Evolutionary conservation across 2,329 filamentous ascomycete genomes (phyloP).

Genomic region (Hirsutella rhossiliensis): DNA sequence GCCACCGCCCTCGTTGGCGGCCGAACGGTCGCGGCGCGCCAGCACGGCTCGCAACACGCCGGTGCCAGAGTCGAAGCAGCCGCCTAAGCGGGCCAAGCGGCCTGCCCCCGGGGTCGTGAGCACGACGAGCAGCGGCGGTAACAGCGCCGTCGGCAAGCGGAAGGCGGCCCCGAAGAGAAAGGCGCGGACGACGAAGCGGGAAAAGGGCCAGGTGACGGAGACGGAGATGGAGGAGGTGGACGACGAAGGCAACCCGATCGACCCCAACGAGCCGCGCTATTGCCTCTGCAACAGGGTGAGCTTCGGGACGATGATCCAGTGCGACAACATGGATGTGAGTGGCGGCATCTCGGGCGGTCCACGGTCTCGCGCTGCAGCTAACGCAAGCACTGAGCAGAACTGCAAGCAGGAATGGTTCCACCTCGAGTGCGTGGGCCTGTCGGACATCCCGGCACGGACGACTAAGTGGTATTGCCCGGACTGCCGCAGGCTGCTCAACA

Average conservation of each 20-base stretch:
- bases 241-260: conserved; percentile 57
- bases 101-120: conserved; percentile 63
- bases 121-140: conserved; percentile 46
- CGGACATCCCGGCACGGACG: conserved; percentile 55
- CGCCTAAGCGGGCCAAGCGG: conserved; percentile 49
- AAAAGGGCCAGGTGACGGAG: conserved; percentile 28
- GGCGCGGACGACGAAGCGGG: conserved; percentile 35
- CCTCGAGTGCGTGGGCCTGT: conserved; percentile 61
- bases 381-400: conserved; percentile 25
- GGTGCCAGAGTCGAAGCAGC: conserved; percentile 32
- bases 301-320: conserved; percentile 74
- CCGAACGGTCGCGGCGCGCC: conserved; percentile 40
- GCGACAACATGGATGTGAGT: conserved; percentile 66
- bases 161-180: conserved; percentile 60
- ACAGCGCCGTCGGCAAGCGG: conserved; percentile 58
- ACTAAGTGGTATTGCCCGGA: conserved; percentile 81
- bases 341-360: not conserved
- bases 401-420: conserved; percentile 83
- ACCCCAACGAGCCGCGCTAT: conserved; percentile 65
- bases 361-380: too few species aligned
- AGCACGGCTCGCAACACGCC: conserved; percentile 48
- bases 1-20: conserved; percentile 33
- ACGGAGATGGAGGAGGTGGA: conserved; percentile 47
- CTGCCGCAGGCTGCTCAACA: conserved; percentile 51
- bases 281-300: conserved; percentile 71